phyloP scores from a whole-genome alignment of 2,329 filamentous ascomycete species.

The Cordyceps javanica region DNA sequence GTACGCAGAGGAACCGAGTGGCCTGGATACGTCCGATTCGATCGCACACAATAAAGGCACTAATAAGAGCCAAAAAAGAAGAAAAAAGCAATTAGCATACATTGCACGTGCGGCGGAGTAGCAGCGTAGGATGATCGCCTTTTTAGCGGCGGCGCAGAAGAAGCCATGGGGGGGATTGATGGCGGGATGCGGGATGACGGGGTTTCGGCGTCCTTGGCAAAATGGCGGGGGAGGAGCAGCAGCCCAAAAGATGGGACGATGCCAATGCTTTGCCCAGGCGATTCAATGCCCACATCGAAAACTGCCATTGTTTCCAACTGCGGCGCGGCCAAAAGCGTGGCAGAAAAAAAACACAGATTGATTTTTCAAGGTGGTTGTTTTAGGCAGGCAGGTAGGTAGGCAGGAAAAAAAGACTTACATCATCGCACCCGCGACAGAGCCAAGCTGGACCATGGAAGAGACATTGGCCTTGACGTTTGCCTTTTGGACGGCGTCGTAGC shows the following conservation, averaged over 20 bases:
- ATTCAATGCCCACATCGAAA: background rate
- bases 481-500: slow-evolving; percentile 45
- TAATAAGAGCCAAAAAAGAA: slow-evolving; percentile 19
- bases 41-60: slow-evolving; percentile 54
- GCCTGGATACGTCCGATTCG: slow-evolving; percentile 58
- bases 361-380: no score
- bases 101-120: background rate
- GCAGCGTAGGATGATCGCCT: background rate
- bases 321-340: background rate
- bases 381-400: no score
- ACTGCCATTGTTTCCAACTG: background rate
- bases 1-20: slow-evolving; percentile 48
- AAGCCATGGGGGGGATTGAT: background rate
- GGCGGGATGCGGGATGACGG: background rate
- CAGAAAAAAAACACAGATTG: no score
- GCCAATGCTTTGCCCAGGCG: slow-evolving; percentile 2
- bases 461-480: slow-evolving; percentile 72
- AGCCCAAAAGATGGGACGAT: background rate
- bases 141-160: background rate
- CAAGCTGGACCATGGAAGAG: slow-evolving; percentile 75
- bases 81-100: background rate
- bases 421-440: slow-evolving; percentile 65
- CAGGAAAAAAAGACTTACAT: slow-evolving; percentile 30
- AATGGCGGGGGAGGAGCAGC: background rate
- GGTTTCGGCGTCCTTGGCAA: slow-evolving; percentile 5